A percentile compares a stretch with the other conserved stretches of the same genome.
Evolutionary conservation across 108 stramenopile species (phyloP).

Genomic region (Cyclotella atomus): DNA sequence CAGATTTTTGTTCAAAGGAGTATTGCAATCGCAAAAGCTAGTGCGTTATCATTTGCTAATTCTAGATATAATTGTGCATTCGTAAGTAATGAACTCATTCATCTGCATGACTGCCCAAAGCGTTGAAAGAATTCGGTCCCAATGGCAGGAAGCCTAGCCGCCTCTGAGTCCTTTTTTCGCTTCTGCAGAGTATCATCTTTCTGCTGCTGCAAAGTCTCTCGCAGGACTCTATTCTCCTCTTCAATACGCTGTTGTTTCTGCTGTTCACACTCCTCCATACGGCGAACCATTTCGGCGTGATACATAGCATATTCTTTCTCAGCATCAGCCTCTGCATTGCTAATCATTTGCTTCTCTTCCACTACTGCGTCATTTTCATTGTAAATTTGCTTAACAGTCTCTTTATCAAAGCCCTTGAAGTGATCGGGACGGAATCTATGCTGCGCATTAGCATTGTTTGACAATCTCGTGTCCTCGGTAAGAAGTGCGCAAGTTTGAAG

Average conservation of each 20-base stretch:
- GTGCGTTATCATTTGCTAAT: background rate
- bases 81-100: background rate
- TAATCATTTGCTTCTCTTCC: conserved; percentile 20
- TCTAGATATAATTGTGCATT: background rate
- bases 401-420: conserved; percentile 45
- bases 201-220: conserved; percentile 21
- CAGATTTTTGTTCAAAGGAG: background rate
- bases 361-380: conserved; percentile 39
- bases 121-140: conserved; percentile 35
- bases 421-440: conserved; percentile 43
- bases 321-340: conserved; percentile 10
- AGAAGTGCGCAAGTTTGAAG: conserved; percentile 34
- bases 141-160: conserved; percentile 14
- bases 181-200: conserved; percentile 31
- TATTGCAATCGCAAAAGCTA: background rate
- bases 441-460: conserved; percentile 18
- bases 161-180: conserved; percentile 24
- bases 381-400: conserved; percentile 28
- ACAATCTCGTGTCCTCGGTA: conserved; percentile 25
- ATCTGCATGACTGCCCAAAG: too few species aligned
- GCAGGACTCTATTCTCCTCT: conserved; percentile 20
- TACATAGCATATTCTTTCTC: conserved; percentile 32
- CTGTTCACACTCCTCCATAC: conserved; percentile 18
- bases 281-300: conserved; percentile 21
- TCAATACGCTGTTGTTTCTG: conserved; percentile 1